Evolutionary conservation across 2,329 filamentous ascomycete genomes (phyloP).

Genomic region (Colletotrichum horii): DNA sequence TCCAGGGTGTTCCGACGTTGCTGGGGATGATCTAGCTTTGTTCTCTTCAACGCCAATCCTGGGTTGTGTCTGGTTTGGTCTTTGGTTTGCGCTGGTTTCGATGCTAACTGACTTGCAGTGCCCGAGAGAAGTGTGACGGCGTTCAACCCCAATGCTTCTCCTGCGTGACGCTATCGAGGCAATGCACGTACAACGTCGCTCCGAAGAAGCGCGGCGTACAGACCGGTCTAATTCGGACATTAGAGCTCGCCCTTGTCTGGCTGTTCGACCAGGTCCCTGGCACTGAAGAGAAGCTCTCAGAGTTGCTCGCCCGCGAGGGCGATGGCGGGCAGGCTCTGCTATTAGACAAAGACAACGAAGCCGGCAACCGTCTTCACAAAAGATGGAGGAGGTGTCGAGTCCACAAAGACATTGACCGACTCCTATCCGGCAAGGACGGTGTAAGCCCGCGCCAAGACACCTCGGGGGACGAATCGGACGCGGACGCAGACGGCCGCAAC

Average conservation of each 20-base stretch:
- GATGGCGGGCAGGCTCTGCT: slow-evolving; percentile 49
- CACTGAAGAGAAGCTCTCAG: slow-evolving; percentile 62
- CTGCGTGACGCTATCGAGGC: slow-evolving; percentile 66
- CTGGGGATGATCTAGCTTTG: neutral
- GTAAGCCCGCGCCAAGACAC: slow-evolving; percentile 35
- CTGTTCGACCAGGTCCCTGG: slow-evolving; percentile 67
- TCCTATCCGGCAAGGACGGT: slow-evolving; percentile 56
- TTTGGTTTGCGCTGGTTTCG: neutral
- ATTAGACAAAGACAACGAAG: slow-evolving; percentile 54
- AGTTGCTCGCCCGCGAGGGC: slow-evolving; percentile 53
- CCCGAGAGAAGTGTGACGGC: slow-evolving; percentile 77
- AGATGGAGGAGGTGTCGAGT: slow-evolving; percentile 68
- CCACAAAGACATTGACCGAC: slow-evolving; percentile 65
- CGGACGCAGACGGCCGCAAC: slow-evolving; percentile 25
- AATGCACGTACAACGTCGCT: slow-evolving; percentile 74
- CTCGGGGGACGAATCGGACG: slow-evolving; percentile 37
- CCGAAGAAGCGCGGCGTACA: slow-evolving; percentile 80
- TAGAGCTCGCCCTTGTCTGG: slow-evolving; percentile 73
- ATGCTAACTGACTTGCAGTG: slow-evolving; percentile 33
- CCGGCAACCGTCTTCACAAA: slow-evolving; percentile 62
- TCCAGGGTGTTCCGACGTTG: neutral
- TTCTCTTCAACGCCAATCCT: neutral
- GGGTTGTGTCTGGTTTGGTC: neutral
- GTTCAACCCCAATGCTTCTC: slow-evolving; percentile 70
- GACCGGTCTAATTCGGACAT: slow-evolving; percentile 78